A percentile compares a stretch with the other conserved stretches of the same genome.
Evolutionary conservation across 1,284 basidiomycete species (phyloP).

Genomic region (Microbotryum saponariae): DNA sequence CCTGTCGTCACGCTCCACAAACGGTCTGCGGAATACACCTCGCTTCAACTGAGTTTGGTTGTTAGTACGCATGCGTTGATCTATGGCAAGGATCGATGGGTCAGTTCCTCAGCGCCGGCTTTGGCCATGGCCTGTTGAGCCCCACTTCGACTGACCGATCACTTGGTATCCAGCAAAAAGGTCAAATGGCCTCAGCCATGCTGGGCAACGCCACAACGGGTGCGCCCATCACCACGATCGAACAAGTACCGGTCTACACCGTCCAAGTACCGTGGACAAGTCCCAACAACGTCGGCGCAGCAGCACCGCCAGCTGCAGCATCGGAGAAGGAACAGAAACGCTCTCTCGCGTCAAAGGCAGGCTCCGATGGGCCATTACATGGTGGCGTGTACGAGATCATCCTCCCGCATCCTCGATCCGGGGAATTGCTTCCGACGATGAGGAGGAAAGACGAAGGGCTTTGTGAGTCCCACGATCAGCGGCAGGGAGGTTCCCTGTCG

Average conservation of each 20-base stretch:
- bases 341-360: neutral
- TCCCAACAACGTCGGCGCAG: neutral
- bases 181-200: constrained; percentile 13
- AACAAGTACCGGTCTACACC: constrained; percentile 9
- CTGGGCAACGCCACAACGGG: constrained; percentile 4
- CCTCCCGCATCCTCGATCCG: constrained; percentile 1
- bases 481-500: neutral
- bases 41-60: constrained; percentile 10
- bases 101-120: neutral
- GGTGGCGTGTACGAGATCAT: constrained; percentile 14
- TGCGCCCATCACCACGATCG: constrained; percentile 10
- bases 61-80: constrained; percentile 5
- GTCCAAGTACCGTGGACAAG: constrained; percentile 3
- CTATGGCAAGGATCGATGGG: constrained; percentile 24
- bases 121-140: neutral
- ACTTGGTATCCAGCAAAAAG: neutral
- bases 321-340: neutral
- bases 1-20: neutral
- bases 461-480: neutral
- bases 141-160: neutral
- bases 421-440: constrained; percentile 7
- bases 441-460: neutral
- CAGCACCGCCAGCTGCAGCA: neutral
- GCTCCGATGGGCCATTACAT: neutral
- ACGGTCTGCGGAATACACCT: neutral